Conservation (phyloP, 192 early-diverging fungal species). For the Lobosporangium transversale region DNA sequence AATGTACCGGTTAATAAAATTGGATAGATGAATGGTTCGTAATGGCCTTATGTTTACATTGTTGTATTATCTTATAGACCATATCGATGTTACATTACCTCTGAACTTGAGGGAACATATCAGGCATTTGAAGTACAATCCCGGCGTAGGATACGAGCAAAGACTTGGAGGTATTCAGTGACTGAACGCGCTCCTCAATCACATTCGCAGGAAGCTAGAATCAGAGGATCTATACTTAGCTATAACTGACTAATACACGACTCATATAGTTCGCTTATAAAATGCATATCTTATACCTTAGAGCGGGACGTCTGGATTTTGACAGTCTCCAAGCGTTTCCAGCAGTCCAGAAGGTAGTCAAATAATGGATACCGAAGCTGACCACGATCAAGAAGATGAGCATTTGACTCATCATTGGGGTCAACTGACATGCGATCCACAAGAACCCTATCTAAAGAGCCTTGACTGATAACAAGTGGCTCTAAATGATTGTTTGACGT, state of each 20-base stretch:
- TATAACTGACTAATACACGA: too few species aligned
- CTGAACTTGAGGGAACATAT: constrained; percentile 84
- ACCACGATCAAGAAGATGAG: constrained; percentile 28
- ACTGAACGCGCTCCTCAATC: constrained; percentile 65
- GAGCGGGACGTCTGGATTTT: constrained; percentile 61
- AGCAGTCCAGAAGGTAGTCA: constrained; percentile 75
- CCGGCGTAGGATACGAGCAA: constrained; percentile 88
- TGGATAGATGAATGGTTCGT: too few species aligned
- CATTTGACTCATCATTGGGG: constrained; percentile 56
- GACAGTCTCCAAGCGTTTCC: constrained; percentile 64
- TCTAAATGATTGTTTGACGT: constrained; percentile 35
- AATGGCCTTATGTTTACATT: too few species aligned
- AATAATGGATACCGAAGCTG: constrained; percentile 55
- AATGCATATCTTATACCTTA: constrained; percentile 47
- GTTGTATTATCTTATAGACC: too few species aligned
- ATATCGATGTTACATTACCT: too few species aligned
- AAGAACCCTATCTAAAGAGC: constrained; percentile 72
- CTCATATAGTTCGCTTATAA: too few species aligned
- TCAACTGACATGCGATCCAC: constrained; percentile 75
- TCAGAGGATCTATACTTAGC: constrained; percentile 53
- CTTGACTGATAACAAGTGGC: constrained; percentile 42
- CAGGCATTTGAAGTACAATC: constrained; percentile 85
- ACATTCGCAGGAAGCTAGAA: constrained; percentile 65
- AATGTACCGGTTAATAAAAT: too few species aligned
- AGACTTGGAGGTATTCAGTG: constrained; percentile 64